These are phyloP conservation scores for Knufia fluminis DNA, from an alignment of 2,329 filamentous ascomycete genomes.

Conservation along the genomic window DNA sequence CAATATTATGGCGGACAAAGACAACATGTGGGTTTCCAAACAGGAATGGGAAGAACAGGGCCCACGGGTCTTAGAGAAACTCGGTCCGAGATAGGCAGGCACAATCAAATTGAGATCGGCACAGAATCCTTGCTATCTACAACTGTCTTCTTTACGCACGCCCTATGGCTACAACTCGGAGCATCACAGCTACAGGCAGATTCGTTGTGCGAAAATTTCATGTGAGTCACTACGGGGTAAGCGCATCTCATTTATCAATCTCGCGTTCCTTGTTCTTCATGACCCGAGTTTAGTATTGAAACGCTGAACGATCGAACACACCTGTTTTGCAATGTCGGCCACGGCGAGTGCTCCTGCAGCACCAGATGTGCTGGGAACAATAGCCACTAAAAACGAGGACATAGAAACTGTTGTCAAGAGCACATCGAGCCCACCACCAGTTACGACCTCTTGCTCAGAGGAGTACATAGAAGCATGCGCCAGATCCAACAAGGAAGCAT, in stretches of 20 bases:
- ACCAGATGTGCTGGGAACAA: neutral
- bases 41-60: slow-evolving; percentile 96
- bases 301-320: too few relatives aligned
- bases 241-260: too few relatives aligned
- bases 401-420: neutral
- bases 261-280: too few relatives aligned
- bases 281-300: too few relatives aligned
- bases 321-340: neutral
- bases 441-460: neutral
- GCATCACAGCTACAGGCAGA: too few relatives aligned
- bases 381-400: neutral
- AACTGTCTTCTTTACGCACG: neutral
- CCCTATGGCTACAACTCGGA: too few relatives aligned
- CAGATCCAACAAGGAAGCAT: neutral
- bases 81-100: slow-evolving; percentile 65
- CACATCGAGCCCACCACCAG: neutral
- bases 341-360: neutral
- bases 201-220: too few relatives aligned
- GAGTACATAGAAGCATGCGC: slow-evolving; percentile 8
- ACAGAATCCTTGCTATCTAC: neutral
- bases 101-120: neutral
- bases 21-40: slow-evolving; percentile 98
- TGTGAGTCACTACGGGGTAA: too few relatives aligned
- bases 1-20: slow-evolving; percentile 98
- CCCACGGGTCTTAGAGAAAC: slow-evolving; percentile 72